A percentile compares a stretch with the other conserved stretches of the same genome.
Evolutionary conservation across 1,284 basidiomycete genomes (phyloP).

Genomic region (Bondarzewia mesenterica): DNA sequence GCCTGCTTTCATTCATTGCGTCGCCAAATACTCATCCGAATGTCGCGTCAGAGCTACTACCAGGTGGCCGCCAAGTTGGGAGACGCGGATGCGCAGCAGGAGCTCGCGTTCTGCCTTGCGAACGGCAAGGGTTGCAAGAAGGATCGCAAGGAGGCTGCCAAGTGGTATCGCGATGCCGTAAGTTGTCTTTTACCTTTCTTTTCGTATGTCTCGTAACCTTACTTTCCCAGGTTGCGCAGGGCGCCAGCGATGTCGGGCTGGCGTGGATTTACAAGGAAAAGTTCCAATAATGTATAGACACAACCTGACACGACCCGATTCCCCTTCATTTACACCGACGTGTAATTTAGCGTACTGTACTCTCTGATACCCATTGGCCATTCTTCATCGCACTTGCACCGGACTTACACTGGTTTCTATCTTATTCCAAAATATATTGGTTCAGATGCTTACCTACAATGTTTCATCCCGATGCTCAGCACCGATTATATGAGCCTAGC

Average conservation of each 20-base stretch:
- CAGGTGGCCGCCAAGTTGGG: slow-evolving; percentile 77
- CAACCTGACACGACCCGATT: too few relatives aligned
- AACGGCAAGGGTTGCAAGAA: slow-evolving; percentile 89
- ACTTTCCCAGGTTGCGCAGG: slow-evolving; percentile 54
- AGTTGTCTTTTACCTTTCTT: slow-evolving; percentile 6
- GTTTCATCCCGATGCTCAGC: too few relatives aligned
- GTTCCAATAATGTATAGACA: slow-evolving; percentile 33
- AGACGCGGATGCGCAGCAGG: slow-evolving; percentile 81
- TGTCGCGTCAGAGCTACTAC: slow-evolving; percentile 70
- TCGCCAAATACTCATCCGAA: neutral
- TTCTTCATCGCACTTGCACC: too few relatives aligned
- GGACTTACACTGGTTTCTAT: neutral
- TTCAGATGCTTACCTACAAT: too few relatives aligned
- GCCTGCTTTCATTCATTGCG: neutral
- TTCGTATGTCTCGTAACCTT: too few relatives aligned
- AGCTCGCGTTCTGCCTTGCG: slow-evolving; percentile 77
- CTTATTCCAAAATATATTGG: neutral
- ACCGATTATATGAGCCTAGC: too few relatives aligned
- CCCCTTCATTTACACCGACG: too few relatives aligned
- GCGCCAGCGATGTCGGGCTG: slow-evolving; percentile 71
- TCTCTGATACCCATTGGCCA: too few relatives aligned
- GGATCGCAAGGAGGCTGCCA: slow-evolving; percentile 78
- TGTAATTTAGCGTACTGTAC: too few relatives aligned
- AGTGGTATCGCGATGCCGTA: slow-evolving; percentile 84
- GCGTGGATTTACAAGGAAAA: slow-evolving; percentile 88